Evolutionary conservation across 2,329 filamentous ascomycete species (phyloP).

Genomic region (Sporothrix dimorphospora): DNA sequence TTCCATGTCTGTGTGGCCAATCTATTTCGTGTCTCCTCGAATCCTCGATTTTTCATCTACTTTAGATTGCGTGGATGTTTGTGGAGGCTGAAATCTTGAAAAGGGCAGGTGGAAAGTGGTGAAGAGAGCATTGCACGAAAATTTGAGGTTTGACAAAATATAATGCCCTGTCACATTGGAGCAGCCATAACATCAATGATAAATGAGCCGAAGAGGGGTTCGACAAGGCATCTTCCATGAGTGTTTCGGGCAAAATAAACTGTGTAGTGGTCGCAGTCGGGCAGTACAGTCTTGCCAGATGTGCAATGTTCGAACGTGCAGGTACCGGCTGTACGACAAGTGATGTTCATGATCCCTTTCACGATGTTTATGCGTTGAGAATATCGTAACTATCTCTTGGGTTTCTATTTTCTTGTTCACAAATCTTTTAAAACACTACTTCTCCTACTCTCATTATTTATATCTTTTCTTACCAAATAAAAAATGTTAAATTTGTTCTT

Average conservation of each 20-base stretch:
- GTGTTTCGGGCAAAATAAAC: background rate
- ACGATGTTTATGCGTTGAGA: too few species aligned
- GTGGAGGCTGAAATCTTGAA: background rate
- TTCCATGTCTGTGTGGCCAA: constrained; percentile 14
- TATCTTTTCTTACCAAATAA: too few species aligned
- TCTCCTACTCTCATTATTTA: too few species aligned
- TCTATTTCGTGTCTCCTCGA: background rate
- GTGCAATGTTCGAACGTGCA: too few species aligned
- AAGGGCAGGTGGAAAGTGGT: background rate
- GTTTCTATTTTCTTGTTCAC: too few species aligned
- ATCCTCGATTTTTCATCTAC: background rate
- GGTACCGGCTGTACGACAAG: too few species aligned
- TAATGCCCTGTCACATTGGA: background rate
- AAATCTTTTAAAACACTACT: too few species aligned
- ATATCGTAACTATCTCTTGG: too few species aligned
- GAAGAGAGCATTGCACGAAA: background rate
- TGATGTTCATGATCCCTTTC: too few species aligned
- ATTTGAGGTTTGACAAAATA: background rate
- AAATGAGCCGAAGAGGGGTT: background rate
- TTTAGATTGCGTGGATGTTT: background rate
- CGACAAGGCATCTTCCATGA: background rate
- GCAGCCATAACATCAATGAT: background rate
- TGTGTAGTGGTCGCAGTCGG: background rate
- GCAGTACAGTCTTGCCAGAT: too few species aligned
- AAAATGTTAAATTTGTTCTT: too few species aligned